Base-by-base conservation (phyloP, 2,329 filamentous ascomycete genomes). In the Colletotrichum musae region DNA sequence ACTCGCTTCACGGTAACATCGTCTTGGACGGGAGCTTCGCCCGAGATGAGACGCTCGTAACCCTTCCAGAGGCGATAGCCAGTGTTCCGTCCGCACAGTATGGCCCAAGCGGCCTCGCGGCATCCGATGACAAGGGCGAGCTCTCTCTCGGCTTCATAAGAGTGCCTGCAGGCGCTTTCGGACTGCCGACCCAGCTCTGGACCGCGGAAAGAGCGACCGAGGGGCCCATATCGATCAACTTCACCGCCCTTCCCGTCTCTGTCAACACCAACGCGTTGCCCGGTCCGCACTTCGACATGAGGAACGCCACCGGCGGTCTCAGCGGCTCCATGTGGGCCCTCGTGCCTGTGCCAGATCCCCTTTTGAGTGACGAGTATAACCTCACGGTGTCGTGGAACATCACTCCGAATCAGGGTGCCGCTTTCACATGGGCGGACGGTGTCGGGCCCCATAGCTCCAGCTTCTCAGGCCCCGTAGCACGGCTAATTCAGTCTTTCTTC, bases 281-380 rank as follows among this genome's bases (percentile, higher is more conserved):
- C 3, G 62, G 62, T 5, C 62, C 62, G 16, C 62, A 51, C 50
- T 65, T 59, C 12, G 56, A 65, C 6, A n/a, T 65, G 2, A 59
- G 62, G 39, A 58, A 58, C 12, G 62, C 45, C 4, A 65, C 53
- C 16, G 48, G 48, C 5, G 54, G 62, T 10, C 24, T 65, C 13
- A 53, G 36, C 5, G 62, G 62, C 54, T 58, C 56, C 4, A 59
- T 65, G 62, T 65, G 56, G 62, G 62, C 62, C 16, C 1, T 65
- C 13, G 62, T 48, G 9, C 62, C 62, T 1, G 62, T 53, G 0
- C 54, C 62, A 5, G 18, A 53, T 1, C 62, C 62, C 13, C 5
- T 43, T 1, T 58, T 36, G 2, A 15, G 7, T 1, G 47, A 50
- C 18, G n/a, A 52, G 1, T 65, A 58, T 47, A 65, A 60, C 16